A percentile compares a stretch with the other conserved stretches of the same genome.
phyloP scores from a whole-genome alignment of 805 yeast species.

The Pichia deserticola region DNA sequence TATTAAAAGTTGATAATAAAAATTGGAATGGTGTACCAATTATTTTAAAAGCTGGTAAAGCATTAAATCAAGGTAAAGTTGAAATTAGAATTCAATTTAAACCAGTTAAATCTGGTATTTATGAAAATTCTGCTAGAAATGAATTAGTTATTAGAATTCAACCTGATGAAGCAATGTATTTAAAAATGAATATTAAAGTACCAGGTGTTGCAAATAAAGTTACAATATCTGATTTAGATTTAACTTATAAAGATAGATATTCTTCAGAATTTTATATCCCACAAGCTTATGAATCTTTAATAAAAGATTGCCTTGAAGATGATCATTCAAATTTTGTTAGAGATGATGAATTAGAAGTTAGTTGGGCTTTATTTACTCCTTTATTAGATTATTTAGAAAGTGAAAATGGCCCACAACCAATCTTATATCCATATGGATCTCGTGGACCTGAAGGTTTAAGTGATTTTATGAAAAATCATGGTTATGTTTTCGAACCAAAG shows the following conservation, averaged over 20 bases:
- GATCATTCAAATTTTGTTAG: constrained; percentile 97
- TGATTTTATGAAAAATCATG: constrained; percentile 57
- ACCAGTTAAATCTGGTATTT: constrained; percentile 77
- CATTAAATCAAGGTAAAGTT: constrained; percentile 90
- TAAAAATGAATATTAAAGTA: constrained; percentile 87
- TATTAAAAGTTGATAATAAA: constrained; percentile 75
- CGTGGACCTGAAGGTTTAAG: constrained; percentile 74
- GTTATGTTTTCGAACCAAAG: constrained; percentile 58
- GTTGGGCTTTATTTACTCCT: constrained; percentile 93
- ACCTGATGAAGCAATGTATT: constrained; percentile 89
- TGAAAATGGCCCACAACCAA: constrained; percentile 58
- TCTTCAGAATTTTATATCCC: constrained; percentile 82
- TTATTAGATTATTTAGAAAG: constrained; percentile 74
- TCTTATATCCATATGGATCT: constrained; percentile 77
- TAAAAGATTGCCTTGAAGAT: constrained; percentile 82
- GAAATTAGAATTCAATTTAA: constrained; percentile 92
- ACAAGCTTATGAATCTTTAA: constrained; percentile 94
- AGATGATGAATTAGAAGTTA: constrained; percentile 91
- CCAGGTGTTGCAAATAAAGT: constrained; percentile 86
- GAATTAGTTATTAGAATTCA: constrained; percentile 92
- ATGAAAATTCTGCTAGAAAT: constrained; percentile 74
- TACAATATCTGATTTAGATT: constrained; percentile 81
- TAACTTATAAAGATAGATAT: constrained; percentile 77
- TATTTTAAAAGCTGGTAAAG: constrained; percentile 94
- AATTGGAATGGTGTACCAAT: constrained; percentile 99